These are phyloP conservation scores for Phytophthora constricta DNA, from an alignment of 352 stramenopile species.

Conservation along the genomic window DNA sequence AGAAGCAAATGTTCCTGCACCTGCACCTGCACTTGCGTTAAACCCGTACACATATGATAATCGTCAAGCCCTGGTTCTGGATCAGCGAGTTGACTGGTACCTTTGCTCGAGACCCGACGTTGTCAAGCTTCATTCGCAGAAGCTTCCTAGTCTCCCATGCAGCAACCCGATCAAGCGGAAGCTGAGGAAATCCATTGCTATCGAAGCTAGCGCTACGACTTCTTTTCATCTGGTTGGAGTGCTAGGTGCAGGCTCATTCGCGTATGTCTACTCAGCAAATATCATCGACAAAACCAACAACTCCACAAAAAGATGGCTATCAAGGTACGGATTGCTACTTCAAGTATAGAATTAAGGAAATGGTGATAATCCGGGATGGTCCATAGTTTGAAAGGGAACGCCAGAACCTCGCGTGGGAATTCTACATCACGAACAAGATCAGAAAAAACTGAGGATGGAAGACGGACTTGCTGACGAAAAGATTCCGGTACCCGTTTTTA, in stretches of 20 bases:
- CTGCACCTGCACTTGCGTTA: constrained; percentile 23
- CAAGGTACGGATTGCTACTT: constrained; percentile 52
- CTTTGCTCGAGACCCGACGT: constrained; percentile 45
- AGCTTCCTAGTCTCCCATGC: constrained; percentile 53
- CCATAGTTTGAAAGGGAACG: constrained; percentile 73
- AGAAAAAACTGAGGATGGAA: constrained; percentile 36
- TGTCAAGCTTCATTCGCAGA: constrained; percentile 65
- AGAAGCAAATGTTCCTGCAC: neutral
- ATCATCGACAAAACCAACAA: constrained; percentile 34
- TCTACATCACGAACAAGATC: constrained; percentile 72
- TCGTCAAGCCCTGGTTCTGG: constrained; percentile 53
- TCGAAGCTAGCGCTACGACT: constrained; percentile 44
- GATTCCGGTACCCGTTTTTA: constrained; percentile 51
- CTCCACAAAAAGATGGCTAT: constrained; percentile 50
- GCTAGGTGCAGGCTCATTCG: constrained; percentile 78
- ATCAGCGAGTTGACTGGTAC: constrained; percentile 49
- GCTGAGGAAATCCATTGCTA: constrained; percentile 57
- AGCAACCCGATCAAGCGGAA: constrained; percentile 54
- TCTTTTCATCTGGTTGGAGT: constrained; percentile 56
- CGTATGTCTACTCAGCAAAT: constrained; percentile 72
- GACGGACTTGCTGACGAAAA: constrained; percentile 26
- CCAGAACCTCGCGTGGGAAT: constrained; percentile 82
- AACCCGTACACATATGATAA: constrained; percentile 67
- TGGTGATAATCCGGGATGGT: constrained; percentile 3
- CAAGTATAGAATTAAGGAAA: constrained; percentile 1